Percentiles rank a stretch among this genome's conserved stretches.
These are phyloP conservation scores for Alternaria sp. DNA, from an alignment of 2,329 filamentous ascomycete species.

Conservation along the genomic window DNA sequence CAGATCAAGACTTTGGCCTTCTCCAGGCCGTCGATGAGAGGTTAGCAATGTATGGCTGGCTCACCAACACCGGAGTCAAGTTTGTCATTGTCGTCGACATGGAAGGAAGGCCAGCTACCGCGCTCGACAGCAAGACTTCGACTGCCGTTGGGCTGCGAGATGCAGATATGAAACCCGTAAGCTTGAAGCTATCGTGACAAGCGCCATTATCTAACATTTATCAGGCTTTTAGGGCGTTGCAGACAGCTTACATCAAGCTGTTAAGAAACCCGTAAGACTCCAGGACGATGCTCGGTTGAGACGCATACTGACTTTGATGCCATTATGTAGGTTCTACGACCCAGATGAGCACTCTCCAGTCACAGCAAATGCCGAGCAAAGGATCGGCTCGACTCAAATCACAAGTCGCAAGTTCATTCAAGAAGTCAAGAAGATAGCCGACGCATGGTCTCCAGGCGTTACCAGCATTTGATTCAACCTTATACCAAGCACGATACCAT, in stretches of 20 bases:
- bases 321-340: slow-evolving; percentile 83
- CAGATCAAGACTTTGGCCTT: slow-evolving; percentile 86
- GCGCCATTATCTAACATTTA: slow-evolving; percentile 7
- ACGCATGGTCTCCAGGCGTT: slow-evolving; percentile 80
- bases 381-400: slow-evolving; percentile 68
- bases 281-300: no score
- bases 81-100: slow-evolving; percentile 92
- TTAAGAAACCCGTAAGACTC: slow-evolving; percentile 72
- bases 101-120: slow-evolving; percentile 67
- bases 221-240: slow-evolving; percentile 85
- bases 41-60: slow-evolving; percentile 90
- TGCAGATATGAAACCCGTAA: slow-evolving; percentile 82
- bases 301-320: slow-evolving; percentile 60
- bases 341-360: slow-evolving; percentile 81
- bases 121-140: slow-evolving; percentile 40
- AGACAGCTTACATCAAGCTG: slow-evolving; percentile 87
- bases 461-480: slow-evolving; percentile 58
- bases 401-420: slow-evolving; percentile 79
- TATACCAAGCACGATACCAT: slow-evolving; percentile 21
- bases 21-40: slow-evolving; percentile 94
- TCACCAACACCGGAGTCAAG: slow-evolving; percentile 94
- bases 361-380: slow-evolving; percentile 52
- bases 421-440: slow-evolving; percentile 86
- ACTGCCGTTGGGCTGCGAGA: slow-evolving; percentile 75
- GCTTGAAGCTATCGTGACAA: slow-evolving; percentile 31